Percentiles rank a stretch among this genome's conserved stretches.
These are phyloP conservation scores for Candida maris DNA, from an alignment of 805 yeast genomes.

Conservation along the genomic window DNA sequence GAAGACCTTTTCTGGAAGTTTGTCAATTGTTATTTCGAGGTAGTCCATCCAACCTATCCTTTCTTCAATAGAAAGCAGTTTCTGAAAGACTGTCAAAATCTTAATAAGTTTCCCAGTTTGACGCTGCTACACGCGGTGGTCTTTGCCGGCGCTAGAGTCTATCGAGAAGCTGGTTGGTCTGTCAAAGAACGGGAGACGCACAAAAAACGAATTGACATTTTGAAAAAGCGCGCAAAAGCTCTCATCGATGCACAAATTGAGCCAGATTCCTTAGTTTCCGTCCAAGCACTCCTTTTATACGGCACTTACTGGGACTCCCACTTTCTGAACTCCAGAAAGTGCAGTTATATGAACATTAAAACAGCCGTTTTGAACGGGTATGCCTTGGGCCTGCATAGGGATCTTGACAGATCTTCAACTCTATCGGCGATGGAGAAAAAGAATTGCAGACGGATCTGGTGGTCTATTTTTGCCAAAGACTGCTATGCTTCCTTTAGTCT, in stretches of 20 bases:
- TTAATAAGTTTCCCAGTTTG: conserved; percentile 56
- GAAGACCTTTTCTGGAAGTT: conserved; percentile 55
- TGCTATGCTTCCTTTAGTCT: conserved; percentile 60
- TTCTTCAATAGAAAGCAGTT: conserved; percentile 61
- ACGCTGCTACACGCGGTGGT: conserved; percentile 62
- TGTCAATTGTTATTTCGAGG: conserved; percentile 57
- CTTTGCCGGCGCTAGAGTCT: conserved; percentile 63
- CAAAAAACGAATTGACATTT: conserved; percentile 39
- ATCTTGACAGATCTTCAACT: conserved; percentile 10
- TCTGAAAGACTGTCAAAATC: conserved; percentile 52
- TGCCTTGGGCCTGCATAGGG: conserved; percentile 72
- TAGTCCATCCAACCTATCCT: conserved; percentile 67
- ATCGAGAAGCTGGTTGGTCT: conserved; percentile 47
- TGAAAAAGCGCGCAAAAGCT: conserved; percentile 71
- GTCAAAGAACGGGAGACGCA: conserved; percentile 42
- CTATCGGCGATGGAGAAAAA: conserved; percentile 28
- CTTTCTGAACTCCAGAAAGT: conserved; percentile 61
- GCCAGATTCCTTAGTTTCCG: conserved; percentile 54
- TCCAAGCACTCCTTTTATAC: conserved; percentile 60
- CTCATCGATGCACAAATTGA: conserved; percentile 69
- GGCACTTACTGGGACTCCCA: conserved; percentile 75
- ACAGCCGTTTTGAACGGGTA: conserved; percentile 69
- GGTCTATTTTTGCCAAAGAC: conserved; percentile 71
- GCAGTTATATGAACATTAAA: conserved; percentile 61
- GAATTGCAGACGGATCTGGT: conserved; percentile 68